phyloP scores from a whole-genome alignment of 192 early-diverging fungal genomes.

The Helicostylum pulchrum region DNA sequence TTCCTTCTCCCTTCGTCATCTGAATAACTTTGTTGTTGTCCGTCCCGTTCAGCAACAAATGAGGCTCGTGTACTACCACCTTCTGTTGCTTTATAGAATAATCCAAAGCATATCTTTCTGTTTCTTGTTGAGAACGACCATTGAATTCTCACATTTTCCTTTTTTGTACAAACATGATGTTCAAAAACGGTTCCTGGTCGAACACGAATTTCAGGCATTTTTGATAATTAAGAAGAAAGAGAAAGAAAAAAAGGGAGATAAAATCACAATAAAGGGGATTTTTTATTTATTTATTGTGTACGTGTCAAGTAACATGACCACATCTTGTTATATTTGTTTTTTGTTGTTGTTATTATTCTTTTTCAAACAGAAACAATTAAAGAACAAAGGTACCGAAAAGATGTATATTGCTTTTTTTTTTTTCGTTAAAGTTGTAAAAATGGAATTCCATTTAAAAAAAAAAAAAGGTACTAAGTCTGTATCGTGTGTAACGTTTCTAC shows the following conservation, averaged over 20 bases:
- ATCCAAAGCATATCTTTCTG: slow-evolving; percentile 50
- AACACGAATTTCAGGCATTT: slow-evolving; percentile 78
- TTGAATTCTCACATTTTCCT: slow-evolving; percentile 69
- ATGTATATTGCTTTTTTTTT: too few species aligned
- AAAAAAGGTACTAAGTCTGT: too few species aligned
- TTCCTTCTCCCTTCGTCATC: neutral
- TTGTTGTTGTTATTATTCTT: neutral
- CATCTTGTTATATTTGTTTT: neutral
- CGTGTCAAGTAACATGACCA: neutral
- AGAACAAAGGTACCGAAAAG: too few species aligned
- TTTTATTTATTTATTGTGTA: neutral
- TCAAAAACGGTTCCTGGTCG: slow-evolving; percentile 78
- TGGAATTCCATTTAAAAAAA: too few species aligned
- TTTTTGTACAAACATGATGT: slow-evolving; percentile 76
- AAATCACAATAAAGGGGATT: neutral
- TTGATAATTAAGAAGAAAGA: slow-evolving; percentile 1
- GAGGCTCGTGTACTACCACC: neutral
- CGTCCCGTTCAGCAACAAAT: neutral
- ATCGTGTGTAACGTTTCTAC: too few species aligned
- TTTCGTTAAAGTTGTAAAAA: too few species aligned
- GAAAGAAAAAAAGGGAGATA: neutral
- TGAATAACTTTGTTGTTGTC: neutral
- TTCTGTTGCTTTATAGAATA: slow-evolving; percentile 17
- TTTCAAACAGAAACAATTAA: too few species aligned
- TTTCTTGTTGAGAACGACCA: slow-evolving; percentile 93